phyloP scores from a whole-genome alignment of 768 basidiomycete species.

The Tricholoma hemisulphureum region DNA sequence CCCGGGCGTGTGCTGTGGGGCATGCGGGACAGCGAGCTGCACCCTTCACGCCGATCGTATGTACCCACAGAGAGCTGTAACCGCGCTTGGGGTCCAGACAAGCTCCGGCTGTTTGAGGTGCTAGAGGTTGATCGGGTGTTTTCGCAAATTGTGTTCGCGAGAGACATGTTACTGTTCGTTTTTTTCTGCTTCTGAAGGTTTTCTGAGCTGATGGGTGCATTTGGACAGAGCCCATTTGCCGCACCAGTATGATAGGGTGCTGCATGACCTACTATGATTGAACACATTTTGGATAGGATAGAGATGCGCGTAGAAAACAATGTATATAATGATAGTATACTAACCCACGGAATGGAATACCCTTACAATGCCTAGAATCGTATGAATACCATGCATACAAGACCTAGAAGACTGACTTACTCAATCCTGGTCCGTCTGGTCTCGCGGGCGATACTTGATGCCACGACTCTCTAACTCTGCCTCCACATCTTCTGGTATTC shows the following conservation, averaged over 20 bases:
- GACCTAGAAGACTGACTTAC: too few species aligned
- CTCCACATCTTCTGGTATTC: constrained; percentile 83
- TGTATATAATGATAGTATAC: background rate
- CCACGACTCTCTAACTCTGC: constrained; percentile 73
- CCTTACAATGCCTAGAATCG: background rate
- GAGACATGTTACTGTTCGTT: constrained; percentile 75
- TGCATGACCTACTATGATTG: constrained; percentile 63
- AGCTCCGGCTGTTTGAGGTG: constrained; percentile 75
- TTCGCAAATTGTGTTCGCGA: constrained; percentile 75
- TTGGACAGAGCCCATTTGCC: constrained; percentile 66
- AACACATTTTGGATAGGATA: background rate
- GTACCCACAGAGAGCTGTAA: constrained; percentile 10
- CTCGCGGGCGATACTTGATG: constrained; percentile 83
- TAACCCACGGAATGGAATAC: background rate
- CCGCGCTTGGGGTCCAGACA: constrained; percentile 36
- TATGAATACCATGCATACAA: background rate
- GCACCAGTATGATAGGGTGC: constrained; percentile 73
- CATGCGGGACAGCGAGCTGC: constrained; percentile 68
- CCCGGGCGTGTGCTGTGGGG: constrained; percentile 81
- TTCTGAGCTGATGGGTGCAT: constrained; percentile 4
- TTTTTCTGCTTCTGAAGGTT: constrained; percentile 1
- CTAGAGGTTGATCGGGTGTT: constrained; percentile 75
- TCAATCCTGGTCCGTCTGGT: constrained; percentile 74
- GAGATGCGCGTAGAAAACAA: background rate
- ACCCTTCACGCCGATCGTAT: constrained; percentile 50